Conservation (phyloP, 2,329 filamentous ascomycete genomes). For the Madurella fahalii region DNA sequence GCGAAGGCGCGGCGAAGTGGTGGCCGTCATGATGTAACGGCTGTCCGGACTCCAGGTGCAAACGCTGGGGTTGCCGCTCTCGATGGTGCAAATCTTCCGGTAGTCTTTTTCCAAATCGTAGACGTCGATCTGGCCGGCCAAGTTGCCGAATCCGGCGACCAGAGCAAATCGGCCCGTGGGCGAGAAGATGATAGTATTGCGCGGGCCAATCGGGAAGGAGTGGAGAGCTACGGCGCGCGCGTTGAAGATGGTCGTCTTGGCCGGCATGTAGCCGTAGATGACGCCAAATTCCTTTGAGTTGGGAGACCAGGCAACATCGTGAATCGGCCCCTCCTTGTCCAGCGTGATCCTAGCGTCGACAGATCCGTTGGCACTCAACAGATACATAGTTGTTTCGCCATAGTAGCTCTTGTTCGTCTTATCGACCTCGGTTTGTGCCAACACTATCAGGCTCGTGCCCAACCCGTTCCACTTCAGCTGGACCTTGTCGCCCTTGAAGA, state of each 20-base stretch:
- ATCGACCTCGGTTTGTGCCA: constrained; percentile 97
- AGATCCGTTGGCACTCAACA: constrained; percentile 83
- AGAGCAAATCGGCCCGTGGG: constrained; percentile 89
- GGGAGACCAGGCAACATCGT: constrained; percentile 94
- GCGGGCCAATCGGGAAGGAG: constrained; percentile 78
- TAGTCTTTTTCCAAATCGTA: constrained; percentile 96
- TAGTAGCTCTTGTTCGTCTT: constrained; percentile 99
- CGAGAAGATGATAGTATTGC: constrained; percentile 94
- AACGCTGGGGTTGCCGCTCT: constrained; percentile 91
- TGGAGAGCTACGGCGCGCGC: constrained; percentile 76
- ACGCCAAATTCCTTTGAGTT: constrained; percentile 98
- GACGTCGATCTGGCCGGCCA: constrained; percentile 95
- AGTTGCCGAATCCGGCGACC: constrained; percentile 93
- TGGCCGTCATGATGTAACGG: constrained; percentile 94
- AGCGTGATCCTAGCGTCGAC: constrained; percentile 90
- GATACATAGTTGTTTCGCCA: constrained; percentile 93
- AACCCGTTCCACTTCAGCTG: constrained; percentile 96
- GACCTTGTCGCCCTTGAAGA: constrained; percentile 99
- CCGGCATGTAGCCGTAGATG: constrained; percentile 98
- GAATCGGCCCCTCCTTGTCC: constrained; percentile 96
- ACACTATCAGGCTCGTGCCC: constrained; percentile 85
- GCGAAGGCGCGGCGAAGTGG: constrained; percentile 87
- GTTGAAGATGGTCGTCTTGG: constrained; percentile 98
- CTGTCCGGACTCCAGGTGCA: constrained; percentile 98
- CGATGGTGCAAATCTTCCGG: constrained; percentile 86